Evolutionary conservation across 257 asterid species (phyloP).

Genomic region (Fraxinus excelsior): DNA sequence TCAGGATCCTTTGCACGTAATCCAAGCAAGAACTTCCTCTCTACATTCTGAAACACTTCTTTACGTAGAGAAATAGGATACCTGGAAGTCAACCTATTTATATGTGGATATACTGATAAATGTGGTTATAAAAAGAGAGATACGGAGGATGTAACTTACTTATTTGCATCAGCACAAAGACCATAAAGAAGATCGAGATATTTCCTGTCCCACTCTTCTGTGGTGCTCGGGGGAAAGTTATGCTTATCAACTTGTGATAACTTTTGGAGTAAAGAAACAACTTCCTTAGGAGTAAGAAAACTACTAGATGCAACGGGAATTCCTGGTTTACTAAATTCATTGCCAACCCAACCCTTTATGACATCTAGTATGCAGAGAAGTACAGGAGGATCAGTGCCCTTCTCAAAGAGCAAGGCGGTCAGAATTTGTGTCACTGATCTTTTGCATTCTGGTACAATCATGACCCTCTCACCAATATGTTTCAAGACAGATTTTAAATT

Average conservation of each 20-base stretch:
- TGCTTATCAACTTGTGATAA: slow-evolving; percentile 96
- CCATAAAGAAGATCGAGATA: slow-evolving; percentile 92
- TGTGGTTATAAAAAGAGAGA: slow-evolving; percentile 18
- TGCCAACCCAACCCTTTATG: slow-evolving; percentile 87
- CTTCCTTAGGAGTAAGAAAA: slow-evolving; percentile 80
- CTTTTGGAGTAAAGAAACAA: slow-evolving; percentile 89
- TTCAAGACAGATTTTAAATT: slow-evolving; percentile 83
- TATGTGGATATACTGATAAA: slow-evolving; percentile 19
- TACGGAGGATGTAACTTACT: slow-evolving; percentile 45
- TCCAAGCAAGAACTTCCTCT: slow-evolving; percentile 92
- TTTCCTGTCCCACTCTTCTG: slow-evolving; percentile 92
- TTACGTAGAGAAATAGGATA: slow-evolving; percentile 71
- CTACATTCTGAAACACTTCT: slow-evolving; percentile 96
- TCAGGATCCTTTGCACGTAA: slow-evolving; percentile 92
- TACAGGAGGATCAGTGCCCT: slow-evolving; percentile 89
- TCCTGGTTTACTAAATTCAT: slow-evolving; percentile 82
- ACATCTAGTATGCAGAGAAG: slow-evolving; percentile 89
- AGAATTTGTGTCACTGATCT: slow-evolving; percentile 81
- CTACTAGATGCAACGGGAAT: slow-evolving; percentile 60
- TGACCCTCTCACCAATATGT: slow-evolving; percentile 82
- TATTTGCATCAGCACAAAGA: slow-evolving; percentile 89
- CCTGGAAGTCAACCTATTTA: slow-evolving; percentile 56
- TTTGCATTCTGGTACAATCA: slow-evolving; percentile 91
- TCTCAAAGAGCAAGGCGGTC: slow-evolving; percentile 84
- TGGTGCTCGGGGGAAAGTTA: slow-evolving; percentile 59